A percentile compares a stretch with the other conserved stretches of the same genome.
Evolutionary conservation across 106 monocot species (phyloP).

Genomic region (Dendrobium officinale): DNA sequence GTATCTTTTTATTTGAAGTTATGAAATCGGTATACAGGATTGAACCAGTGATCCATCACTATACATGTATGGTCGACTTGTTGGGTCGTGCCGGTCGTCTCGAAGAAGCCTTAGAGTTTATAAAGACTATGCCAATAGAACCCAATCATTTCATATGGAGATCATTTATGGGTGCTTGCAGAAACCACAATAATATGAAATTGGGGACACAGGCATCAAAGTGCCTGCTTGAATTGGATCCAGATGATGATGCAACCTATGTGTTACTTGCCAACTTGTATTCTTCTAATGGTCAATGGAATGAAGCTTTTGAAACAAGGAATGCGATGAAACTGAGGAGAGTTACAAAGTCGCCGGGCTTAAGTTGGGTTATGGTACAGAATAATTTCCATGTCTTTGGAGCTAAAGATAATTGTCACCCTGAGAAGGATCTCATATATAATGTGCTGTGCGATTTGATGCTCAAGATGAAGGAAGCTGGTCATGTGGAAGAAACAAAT

Average conservation of each 20-base stretch:
- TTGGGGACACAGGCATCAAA: constrained; percentile 46
- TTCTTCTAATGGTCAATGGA: constrained; percentile 34
- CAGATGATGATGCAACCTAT: constrained; percentile 47
- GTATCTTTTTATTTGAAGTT: constrained; percentile 26
- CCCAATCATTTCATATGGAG: constrained; percentile 66
- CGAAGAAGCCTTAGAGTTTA: constrained; percentile 47
- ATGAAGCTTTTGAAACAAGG: constrained; percentile 33
- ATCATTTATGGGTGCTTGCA: constrained; percentile 54
- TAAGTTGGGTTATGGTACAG: constrained; percentile 19
- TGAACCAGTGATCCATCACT: constrained; percentile 42
- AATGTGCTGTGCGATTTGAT: no score
- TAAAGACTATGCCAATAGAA: constrained; percentile 50
- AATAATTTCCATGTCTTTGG: neutral
- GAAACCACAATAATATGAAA: constrained; percentile 28
- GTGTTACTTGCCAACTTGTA: constrained; percentile 71
- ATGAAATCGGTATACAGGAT: constrained; percentile 39
- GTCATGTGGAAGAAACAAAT: no score
- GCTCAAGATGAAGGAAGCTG: no score
- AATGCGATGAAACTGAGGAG: constrained; percentile 33
- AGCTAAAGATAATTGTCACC: no score
- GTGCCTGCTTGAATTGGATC: constrained; percentile 25
- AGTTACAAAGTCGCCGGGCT: constrained; percentile 51
- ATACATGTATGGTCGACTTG: constrained; percentile 76
- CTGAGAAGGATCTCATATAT: no score
- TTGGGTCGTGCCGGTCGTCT: constrained; percentile 67